phyloP scores from a whole-genome alignment of 805 yeast genomes.

The Ogataea trehaloabstinens region DNA sequence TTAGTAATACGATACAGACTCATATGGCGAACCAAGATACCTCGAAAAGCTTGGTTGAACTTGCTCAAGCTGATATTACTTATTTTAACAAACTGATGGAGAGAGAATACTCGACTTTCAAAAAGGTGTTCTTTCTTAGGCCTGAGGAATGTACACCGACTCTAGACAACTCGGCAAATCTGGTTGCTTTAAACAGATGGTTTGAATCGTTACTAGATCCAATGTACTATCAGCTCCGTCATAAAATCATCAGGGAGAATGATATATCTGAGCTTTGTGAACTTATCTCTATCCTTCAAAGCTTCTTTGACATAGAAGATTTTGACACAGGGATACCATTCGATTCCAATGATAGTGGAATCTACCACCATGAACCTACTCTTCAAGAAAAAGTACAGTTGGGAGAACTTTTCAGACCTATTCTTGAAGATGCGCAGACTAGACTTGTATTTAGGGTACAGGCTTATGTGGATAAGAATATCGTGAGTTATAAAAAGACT shows the following conservation, averaged over 20 bases:
- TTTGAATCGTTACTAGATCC: constrained; percentile 70
- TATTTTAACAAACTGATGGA: constrained; percentile 57
- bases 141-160: constrained; percentile 10
- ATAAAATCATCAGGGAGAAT: constrained; percentile 65
- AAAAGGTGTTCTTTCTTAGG: constrained; percentile 44
- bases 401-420: constrained; percentile 65
- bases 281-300: constrained; percentile 64
- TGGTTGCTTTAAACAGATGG: constrained; percentile 49
- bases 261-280: constrained; percentile 72
- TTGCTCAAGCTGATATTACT: constrained; percentile 60
- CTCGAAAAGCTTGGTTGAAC: constrained; percentile 46
- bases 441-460: constrained; percentile 79
- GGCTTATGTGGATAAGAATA: constrained; percentile 63
- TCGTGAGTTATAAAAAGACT: constrained; percentile 64
- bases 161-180: constrained; percentile 30
- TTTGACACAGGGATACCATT: constrained; percentile 15
- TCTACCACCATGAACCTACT: constrained; percentile 17
- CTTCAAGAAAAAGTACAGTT: constrained; percentile 17
- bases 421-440: constrained; percentile 74
- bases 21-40: constrained; percentile 23
- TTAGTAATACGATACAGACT: constrained; percentile 37
- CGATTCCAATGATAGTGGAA: constrained; percentile 16
- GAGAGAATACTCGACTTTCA: constrained; percentile 61
- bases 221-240: constrained; percentile 66
- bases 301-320: constrained; percentile 62